These are phyloP conservation scores for Boletus fagicola DNA, from an alignment of 768 basidiomycete species.

Conservation along the genomic window DNA sequence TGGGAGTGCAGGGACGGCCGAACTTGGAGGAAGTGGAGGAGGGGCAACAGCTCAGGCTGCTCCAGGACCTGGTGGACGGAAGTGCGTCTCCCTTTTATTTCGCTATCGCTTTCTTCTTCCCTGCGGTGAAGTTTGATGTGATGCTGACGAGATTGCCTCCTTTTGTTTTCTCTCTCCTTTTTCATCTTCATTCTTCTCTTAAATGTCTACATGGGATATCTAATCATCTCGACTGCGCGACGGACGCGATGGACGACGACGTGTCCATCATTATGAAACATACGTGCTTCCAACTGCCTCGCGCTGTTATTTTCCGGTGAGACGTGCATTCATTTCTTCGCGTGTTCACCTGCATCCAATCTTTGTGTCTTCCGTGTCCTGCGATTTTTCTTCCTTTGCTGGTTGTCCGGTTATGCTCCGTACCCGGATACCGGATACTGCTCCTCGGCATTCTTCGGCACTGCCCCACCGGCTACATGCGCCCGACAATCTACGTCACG, in stretches of 20 bases:
- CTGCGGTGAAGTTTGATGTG: neutral
- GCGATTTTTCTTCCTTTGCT: neutral
- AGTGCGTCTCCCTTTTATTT: slow-evolving; percentile 24
- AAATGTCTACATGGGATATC: neutral
- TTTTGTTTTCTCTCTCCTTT: neutral
- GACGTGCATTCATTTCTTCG: neutral
- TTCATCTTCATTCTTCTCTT: neutral
- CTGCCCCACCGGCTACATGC: slow-evolving; percentile 17
- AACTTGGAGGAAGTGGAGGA: slow-evolving; percentile 5
- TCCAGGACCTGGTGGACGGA: slow-evolving; percentile 23
- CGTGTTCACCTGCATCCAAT: neutral
- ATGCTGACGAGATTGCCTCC: slow-evolving; percentile 13
- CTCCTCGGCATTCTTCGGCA: slow-evolving; percentile 1
- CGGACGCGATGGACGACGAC: slow-evolving; percentile 1
- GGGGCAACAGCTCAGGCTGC: slow-evolving; percentile 2
- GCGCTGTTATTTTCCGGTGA: slow-evolving; percentile 1
- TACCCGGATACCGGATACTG: slow-evolving; percentile 14
- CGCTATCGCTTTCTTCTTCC: neutral
- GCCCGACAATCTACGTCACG: neutral
- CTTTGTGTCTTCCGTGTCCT: neutral
- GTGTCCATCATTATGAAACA: neutral
- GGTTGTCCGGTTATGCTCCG: slow-evolving; percentile 10
- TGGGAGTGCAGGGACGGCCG: neutral
- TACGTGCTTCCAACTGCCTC: neutral
- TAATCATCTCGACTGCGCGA: neutral